These are phyloP conservation scores for Aspergillus ustus DNA, from an alignment of 2,329 filamentous ascomycete species.

Conservation along the genomic window DNA sequence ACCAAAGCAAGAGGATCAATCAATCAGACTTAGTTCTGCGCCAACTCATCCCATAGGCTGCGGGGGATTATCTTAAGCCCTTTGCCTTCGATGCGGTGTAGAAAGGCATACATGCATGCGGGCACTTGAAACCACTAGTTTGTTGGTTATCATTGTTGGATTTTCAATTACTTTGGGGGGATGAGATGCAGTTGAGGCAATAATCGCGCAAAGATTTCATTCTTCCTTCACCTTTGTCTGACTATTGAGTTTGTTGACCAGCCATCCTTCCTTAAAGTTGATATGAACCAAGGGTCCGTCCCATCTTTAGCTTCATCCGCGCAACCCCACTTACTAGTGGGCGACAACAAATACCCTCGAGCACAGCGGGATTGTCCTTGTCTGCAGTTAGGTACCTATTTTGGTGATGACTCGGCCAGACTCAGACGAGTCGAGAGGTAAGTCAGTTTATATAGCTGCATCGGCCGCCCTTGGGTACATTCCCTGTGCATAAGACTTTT, in stretches of 20 bases:
- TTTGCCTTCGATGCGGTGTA: conserved; percentile 38
- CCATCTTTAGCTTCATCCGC: conserved; percentile 18
- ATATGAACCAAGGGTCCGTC: conserved; percentile 25
- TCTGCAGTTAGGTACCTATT: neutral
- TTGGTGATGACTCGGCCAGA: neutral
- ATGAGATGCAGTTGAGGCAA: neutral
- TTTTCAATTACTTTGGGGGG: conserved; percentile 4
- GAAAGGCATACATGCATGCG: conserved; percentile 22
- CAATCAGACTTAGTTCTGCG: conserved; percentile 5
- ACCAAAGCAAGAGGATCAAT: conserved; percentile 18
- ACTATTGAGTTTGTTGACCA: neutral
- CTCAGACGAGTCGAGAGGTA: neutral
- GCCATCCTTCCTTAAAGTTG: conserved; percentile 13
- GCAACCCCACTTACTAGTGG: conserved; percentile 22
- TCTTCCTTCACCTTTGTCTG: neutral
- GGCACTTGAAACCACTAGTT: neutral
- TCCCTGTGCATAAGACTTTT: conserved; percentile 10
- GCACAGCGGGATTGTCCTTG: neutral
- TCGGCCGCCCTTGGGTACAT: conserved; percentile 5
- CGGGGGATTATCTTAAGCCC: conserved; percentile 6
- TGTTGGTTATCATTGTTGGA: conserved; percentile 16
- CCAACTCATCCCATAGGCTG: conserved; percentile 25
- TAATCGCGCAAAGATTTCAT: neutral
- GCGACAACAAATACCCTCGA: conserved; percentile 23
- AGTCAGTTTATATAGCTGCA: conserved; percentile 10